Base-by-base conservation (phyloP, 2,329 filamentous ascomycete genomes). In the Cladosporium sp. region DNA sequence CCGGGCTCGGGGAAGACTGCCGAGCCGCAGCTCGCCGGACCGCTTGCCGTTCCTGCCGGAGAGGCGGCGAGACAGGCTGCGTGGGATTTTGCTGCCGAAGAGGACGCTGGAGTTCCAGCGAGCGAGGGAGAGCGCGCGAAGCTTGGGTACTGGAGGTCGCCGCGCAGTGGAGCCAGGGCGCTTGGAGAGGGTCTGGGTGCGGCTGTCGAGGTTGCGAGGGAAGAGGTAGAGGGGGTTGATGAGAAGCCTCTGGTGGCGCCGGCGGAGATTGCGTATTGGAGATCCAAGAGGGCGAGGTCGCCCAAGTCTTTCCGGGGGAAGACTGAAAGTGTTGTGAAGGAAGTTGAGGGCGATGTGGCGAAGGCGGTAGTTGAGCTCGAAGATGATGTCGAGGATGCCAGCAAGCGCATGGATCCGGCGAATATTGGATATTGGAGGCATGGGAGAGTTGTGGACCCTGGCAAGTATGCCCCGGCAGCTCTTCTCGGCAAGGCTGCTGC, bases 381-480 rank as follows among this genome's bases (percentile, higher is more conserved):
- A n/a, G 32, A 35, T 35, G 32, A 2, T 7, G 32, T 35, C 8
- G 32, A 16, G 7, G 32, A 35, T 8, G 32, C 8, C 12, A 9
- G 5, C 5, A 6, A 15, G 32, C 32, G 32, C 32, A 15, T 38
- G 4, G 43, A 47, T 1, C 43, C 43, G 27, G 43, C 36, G 22
- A 47, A 47, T 15, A 39, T 47, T 35, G 36, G n/a, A 27, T 48
- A 48, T 12, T 48, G 45, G 45, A 32, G 20, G 27, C 45, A 30
- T 15, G 36, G 27, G 4, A 22, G 45, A 25, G 45, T 48, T 16
- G 18, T 36, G 12, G 45, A 48, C 7, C 45, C 45, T 25, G 27
- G 27, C 7, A 48, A 40, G 16, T 48, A 22, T 25, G 36, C 45
- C 7, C 36, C 36, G 30, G 45, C 16, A 2, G 36, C 36, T 11